Evolutionary conservation across 306 rosid genomes (phyloP), one percentile per base, ranked within the genome.

Genomic region (Vachellia collinsii): DNA sequence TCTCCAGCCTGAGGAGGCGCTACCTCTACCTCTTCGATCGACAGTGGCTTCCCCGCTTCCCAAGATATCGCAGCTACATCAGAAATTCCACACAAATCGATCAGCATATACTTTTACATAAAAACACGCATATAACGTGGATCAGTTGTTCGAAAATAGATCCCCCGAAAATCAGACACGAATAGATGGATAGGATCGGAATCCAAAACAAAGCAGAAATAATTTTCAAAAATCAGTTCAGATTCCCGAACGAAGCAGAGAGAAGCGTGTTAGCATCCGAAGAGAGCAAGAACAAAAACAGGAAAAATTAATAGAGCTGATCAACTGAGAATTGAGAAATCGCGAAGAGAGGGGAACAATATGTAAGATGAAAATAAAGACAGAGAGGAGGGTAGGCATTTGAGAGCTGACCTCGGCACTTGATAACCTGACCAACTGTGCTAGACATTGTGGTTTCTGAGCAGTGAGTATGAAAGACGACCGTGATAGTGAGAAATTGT

Each of bases 21-120:
- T 0, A 77, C 81, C 41, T 77, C 81, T 11, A 77, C 66, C 16
- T 77, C 81, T 48, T 77, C 81, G 20, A 77, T 77, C 17, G 68
- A 64, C 4, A 77, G 67, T 12, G 81, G 81, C 51, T 77, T 77
- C 16, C 70, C 59, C 5, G 81, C 81, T 11, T 77, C 81, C 81
- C 81, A 77, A 8, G 75, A 38, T 25, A 77, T 75, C 17, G 81
- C 75, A 12, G 81, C 81, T 77, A 66, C 39, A 77, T 64, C n/a
- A n/a, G n/a, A n/a, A n/a, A n/a, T n/a, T n/a, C n/a, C n/a, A n/a
- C 7, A 8, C 5, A 39, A 7, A 41, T 6, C 6, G 7, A 42
- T 7, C 46, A 42, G 8, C 8, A 42, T 11, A 8, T n/a, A n/a
- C n/a, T 7, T 42, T 42, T 42, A 42, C 46, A 42, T 42, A 42